Evolutionary conservation across 306 rosid genomes (phyloP).

Genomic region (Acacia melanoxylon): DNA sequence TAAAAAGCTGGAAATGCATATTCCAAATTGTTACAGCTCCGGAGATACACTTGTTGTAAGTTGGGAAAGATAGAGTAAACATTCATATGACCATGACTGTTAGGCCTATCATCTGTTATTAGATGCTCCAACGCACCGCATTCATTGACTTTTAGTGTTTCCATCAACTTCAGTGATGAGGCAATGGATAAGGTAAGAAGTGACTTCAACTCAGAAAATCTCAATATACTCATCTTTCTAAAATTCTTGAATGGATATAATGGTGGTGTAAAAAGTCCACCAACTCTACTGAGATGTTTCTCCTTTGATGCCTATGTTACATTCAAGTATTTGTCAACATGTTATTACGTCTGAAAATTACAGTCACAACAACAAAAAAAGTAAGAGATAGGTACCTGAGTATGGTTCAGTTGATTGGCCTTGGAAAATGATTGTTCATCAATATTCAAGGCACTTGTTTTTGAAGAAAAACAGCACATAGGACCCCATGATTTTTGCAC

Average conservation of each 20-base stretch:
- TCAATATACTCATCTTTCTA: background rate
- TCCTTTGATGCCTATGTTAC: background rate
- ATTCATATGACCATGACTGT: background rate
- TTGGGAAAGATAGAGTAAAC: background rate
- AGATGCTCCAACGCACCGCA: background rate
- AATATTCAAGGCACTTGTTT: no score
- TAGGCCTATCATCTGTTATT: background rate
- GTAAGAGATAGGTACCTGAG: no score
- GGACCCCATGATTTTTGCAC: background rate
- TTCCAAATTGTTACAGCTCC: no score
- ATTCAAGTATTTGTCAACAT: background rate
- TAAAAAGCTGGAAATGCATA: no score
- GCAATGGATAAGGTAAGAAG: constrained; percentile 19
- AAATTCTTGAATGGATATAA: background rate
- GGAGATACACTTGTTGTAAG: background rate
- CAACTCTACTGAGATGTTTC: background rate
- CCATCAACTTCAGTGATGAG: constrained; percentile 11
- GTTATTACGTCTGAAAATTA: no score
- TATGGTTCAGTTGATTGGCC: no score
- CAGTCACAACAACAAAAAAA: no score
- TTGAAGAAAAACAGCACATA: no score
- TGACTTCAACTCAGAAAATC: background rate
- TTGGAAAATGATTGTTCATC: no score
- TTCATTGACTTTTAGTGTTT: background rate
- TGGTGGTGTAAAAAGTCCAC: background rate